Evolutionary conservation across 2,329 filamentous ascomycete genomes (phyloP).

Genomic region (Fusarium continuum): DNA sequence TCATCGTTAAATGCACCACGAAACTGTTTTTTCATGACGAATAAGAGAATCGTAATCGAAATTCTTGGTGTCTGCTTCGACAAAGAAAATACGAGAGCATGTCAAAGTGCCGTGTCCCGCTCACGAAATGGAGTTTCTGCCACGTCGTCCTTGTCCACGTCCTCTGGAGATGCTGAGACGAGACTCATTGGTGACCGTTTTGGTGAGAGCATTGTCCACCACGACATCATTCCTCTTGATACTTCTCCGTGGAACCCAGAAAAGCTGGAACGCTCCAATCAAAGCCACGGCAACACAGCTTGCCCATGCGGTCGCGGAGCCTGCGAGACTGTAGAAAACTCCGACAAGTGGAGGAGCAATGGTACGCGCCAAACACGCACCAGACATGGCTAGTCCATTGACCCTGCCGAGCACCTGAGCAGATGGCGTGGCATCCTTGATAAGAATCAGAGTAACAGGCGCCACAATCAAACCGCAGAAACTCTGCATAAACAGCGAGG

Average conservation of each 20-base stretch:
- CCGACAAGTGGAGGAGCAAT: conserved; percentile 74
- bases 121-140: conserved; percentile 20
- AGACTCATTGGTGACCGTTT: conserved; percentile 26
- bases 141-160: conserved; percentile 17
- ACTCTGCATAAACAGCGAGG: conserved; percentile 71
- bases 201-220: conserved; percentile 33
- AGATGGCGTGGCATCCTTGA: conserved; percentile 75
- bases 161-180: too few relatives aligned
- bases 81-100: too few relatives aligned
- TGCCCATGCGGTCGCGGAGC: conserved; percentile 54
- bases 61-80: too few relatives aligned
- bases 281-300: conserved; percentile 47
- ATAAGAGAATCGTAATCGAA: too few relatives aligned
- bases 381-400: conserved; percentile 76
- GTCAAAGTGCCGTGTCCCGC: too few relatives aligned
- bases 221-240: conserved; percentile 17
- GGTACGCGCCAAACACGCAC: conserved; percentile 75
- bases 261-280: conserved; percentile 30
- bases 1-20: too few relatives aligned
- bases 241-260: conserved; percentile 33
- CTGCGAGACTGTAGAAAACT: conserved; percentile 70
- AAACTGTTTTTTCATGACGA: too few relatives aligned
- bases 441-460: conserved; percentile 73
- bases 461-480: conserved; percentile 74
- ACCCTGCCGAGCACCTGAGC: conserved; percentile 72